Evolutionary conservation across 2,329 filamentous ascomycete species (phyloP), one percentile per base, ranked within the genome.

Genomic region (Diplodia sapinea): DNA sequence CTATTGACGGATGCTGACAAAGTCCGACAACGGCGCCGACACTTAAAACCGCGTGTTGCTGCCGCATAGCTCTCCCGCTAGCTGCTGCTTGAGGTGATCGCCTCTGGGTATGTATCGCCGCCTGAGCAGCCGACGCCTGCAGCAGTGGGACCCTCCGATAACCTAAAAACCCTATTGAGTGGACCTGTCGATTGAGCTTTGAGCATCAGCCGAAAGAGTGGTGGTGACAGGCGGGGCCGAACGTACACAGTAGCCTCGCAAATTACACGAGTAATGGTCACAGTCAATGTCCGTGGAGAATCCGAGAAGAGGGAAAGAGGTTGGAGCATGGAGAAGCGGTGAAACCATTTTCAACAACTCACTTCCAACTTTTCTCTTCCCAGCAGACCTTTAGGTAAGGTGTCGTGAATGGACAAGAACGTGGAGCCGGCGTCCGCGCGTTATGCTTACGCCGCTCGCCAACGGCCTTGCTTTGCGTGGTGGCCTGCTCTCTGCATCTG

Each of bases 391-490:
- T 47, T 29, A 59, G 55, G 38, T 29, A 59, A 59, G 55, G 55
- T 59, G 55, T 23, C n/a, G 13, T 43, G 13, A 23, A 31, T 12
- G 17, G 43, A 33, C 26, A 50, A 29, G 31, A 59, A 33, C 47
- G 43, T 43, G 57, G 57, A 50, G 57, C 57, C 57, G 43, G 33
- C 57, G 43, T 50, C 36, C 43, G 49, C 36, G 57, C 57, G 15
- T 50, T 62, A 62, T 50, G 57, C 57, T 62, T 50, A 33, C 57
- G 2, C 9, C 20, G 36, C 29, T 20, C 47, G 33, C n/a, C 59
- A 63, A 63, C 59, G 47, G 59, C 47, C 59, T 63, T 63, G 57
- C 57, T 62, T 49, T n/a, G 40, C 26, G 38, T 33, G n/a, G 57
- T 50, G 57, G 40, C 33, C 26, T 50, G 40, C 29, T 50, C 31